These are phyloP conservation scores for Fraxinus excelsior DNA, from an alignment of 257 asterid genomes.

Conservation along the genomic window DNA sequence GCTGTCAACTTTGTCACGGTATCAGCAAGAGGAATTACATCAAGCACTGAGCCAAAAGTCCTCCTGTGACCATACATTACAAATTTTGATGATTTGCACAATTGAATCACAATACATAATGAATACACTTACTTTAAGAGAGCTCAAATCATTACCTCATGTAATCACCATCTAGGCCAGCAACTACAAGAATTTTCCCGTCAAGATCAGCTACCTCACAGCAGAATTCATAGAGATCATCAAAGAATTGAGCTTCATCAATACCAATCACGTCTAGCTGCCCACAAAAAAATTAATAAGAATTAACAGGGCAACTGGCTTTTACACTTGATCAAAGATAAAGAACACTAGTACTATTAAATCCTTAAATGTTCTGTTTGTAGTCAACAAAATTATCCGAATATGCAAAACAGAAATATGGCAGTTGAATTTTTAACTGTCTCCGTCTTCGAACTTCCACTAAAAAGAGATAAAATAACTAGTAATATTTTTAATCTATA, in stretches of 20 bases:
- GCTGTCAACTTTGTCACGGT: slow-evolving; percentile 75
- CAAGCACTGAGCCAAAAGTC: slow-evolving; percentile 74
- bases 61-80: slow-evolving; percentile 28
- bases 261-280: slow-evolving; percentile 93
- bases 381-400: too few relatives aligned
- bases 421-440: background rate
- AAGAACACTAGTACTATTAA: background rate
- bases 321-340: background rate
- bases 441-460: too few relatives aligned
- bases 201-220: slow-evolving; percentile 73
- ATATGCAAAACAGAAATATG: background rate
- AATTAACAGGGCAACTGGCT: background rate
- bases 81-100: background rate
- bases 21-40: slow-evolving; percentile 78
- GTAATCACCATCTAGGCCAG: slow-evolving; percentile 95
- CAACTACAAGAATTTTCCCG: slow-evolving; percentile 68
- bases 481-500: too few relatives aligned
- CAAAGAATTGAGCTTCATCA: slow-evolving; percentile 87
- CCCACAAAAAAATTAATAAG: background rate
- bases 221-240: slow-evolving; percentile 84
- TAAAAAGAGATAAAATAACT: too few relatives aligned
- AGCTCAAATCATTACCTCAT: slow-evolving; percentile 42
- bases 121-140: background rate
- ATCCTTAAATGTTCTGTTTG: too few relatives aligned
- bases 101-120: background rate